Base-by-base conservation (phyloP, 2,329 filamentous ascomycete genomes). In the Alternaria sp. region DNA sequence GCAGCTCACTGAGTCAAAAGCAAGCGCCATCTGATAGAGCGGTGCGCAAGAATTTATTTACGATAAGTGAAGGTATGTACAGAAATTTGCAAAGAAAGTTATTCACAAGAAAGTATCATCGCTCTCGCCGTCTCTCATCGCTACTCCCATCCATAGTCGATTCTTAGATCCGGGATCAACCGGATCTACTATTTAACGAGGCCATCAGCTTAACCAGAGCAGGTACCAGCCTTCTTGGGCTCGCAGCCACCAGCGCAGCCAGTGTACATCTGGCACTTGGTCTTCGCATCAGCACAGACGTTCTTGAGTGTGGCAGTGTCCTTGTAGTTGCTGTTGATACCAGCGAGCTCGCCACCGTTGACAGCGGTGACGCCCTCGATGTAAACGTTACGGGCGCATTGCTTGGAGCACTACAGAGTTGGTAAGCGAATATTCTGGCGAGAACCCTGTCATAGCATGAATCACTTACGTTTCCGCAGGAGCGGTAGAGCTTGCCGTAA, bases 311-410 rank as follows among this genome's bases (percentile, higher is more conserved):
- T 80, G 62, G 81, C 81, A 2, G 81, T 82, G 65, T 83, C 82
- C 16, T 81, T 81, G 62, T 81, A 84, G 77, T 84, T 84, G 49
- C 73, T 75, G 75, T 84, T 84, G 68, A 84, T 83, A 38, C 82
- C 81, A 60, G 77, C 81, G 20, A 82, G 74, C 54, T 75, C 74
- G 38, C 81, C 81, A 54, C 75, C 70, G n/a, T 75, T 69, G 44
- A 77, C 77, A 39, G 79, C 80, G 7, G 74, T 75, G 46, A 81
- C 70, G 56, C 79, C 79, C 63, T 80, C 72, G 26, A 84, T 76
- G 62, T 81, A 75, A 51, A 82, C 76, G 64, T 81, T 78, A 34
- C 82, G 78, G 51, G 78, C 78, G 66, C 78, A 74, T 20, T 75
- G 74, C 71, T 79, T 82, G 73, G 82, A 83, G 67, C 72, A 75